These are phyloP conservation scores for Plectosphaerella cucumerina DNA, from an alignment of 2,329 filamentous ascomycete genomes.

Conservation along the genomic window DNA sequence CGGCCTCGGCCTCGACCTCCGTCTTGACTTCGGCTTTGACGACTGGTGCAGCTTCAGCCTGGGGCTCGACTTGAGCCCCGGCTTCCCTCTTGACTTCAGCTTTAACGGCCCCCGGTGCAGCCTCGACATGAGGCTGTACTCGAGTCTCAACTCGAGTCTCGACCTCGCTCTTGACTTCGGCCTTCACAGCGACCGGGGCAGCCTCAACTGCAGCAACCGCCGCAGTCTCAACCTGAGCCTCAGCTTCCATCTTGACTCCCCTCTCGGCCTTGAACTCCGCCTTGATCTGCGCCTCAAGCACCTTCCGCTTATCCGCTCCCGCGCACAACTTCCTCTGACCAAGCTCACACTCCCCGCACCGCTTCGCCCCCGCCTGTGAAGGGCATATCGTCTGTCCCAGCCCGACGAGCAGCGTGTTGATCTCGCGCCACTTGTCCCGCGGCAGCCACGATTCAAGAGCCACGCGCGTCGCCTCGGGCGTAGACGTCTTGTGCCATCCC, in stretches of 20 bases:
- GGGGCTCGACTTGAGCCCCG: too few species aligned
- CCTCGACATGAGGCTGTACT: too few species aligned
- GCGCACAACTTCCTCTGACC: constrained; percentile 73
- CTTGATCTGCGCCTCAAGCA: constrained; percentile 48
- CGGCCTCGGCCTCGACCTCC: too few species aligned
- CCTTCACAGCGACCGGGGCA: background rate
- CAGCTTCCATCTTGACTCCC: background rate
- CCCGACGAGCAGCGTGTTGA: constrained; percentile 85
- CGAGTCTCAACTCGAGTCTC: too few species aligned
- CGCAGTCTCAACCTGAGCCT: background rate
- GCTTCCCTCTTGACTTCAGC: background rate
- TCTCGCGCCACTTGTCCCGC: constrained; percentile 81
- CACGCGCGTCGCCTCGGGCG: constrained; percentile 75
- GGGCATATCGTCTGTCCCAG: constrained; percentile 83
- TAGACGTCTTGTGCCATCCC: constrained; percentile 82
- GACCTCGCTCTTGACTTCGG: background rate
- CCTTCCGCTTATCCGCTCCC: constrained; percentile 63
- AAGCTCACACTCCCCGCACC: constrained; percentile 82
- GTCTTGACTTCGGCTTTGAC: background rate
- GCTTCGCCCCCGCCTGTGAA: constrained; percentile 60
- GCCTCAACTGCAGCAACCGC: background rate
- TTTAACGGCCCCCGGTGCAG: too few species aligned
- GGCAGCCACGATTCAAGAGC: constrained; percentile 81
- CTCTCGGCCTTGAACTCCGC: constrained; percentile 15
- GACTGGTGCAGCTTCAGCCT: too few species aligned